Base-by-base conservation (phyloP, 176 grass and related monocot genomes). In the Eragrostis curvula region DNA sequence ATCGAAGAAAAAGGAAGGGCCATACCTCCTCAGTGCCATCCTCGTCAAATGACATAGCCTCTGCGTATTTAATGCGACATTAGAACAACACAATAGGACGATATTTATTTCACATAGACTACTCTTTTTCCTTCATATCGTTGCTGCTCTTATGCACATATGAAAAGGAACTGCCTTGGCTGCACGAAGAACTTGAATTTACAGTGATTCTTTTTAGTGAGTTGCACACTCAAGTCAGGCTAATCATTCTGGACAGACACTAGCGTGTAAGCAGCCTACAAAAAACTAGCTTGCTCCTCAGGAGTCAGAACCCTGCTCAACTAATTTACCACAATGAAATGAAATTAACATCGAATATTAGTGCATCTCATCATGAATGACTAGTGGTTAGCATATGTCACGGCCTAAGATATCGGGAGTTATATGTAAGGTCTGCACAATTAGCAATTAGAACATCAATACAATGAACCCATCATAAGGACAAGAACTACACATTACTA, bases 21-120 rank as follows among this genome's bases (percentile, higher is more conserved):
- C 66, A 41, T 80, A 93, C 95, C 77, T 90, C 73, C 21, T 91
- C 95, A 76, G 78, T 83, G 17, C 68, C 81, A 66, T 81, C 78
- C 72, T 85, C 73, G 45, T 57, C 62, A 76, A 83, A 89, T 47
- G 89, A 75, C 88, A 91, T 94, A 75, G 95, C 92, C 86, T 97
- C 92, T 97, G 89, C 43, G 15, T 46, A 87, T 78, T 23, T 16
- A 80, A 56, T 29, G 14, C 46, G 73, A 25, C 30, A 80, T 88
- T 66, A 87, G 63, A 55, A 88, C 39, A 87, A 68, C 62, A 25
- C 24, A 61, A 61, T 23, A 36, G 32, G 4, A 36, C 32, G 3
- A 2, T 36, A 58, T 58, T 58, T 58, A 58, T 10, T 58, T 58
- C 55, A 24, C 9, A 23, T 57, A 23, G 9, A 23, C n/a, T n/a